These are phyloP conservation scores for Gracilaria vermiculophylla DNA, from an alignment of 23 red algal species.

Conservation along the genomic window DNA sequence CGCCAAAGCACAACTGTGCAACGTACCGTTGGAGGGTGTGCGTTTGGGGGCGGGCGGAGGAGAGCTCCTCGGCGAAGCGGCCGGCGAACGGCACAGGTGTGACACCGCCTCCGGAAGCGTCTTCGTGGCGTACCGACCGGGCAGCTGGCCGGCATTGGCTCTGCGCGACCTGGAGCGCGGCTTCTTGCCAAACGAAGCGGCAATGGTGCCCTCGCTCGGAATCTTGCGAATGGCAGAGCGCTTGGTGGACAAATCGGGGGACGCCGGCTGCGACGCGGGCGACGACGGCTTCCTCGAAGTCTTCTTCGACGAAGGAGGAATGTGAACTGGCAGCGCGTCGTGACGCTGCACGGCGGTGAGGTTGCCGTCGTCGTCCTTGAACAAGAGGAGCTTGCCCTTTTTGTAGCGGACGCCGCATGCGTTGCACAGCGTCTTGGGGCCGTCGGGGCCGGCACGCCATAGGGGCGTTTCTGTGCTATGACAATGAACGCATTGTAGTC, in stretches of 20 bases:
- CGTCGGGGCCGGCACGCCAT: slow-evolving; percentile 90
- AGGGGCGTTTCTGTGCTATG: slow-evolving; percentile 83
- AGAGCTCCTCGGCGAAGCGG: neutral
- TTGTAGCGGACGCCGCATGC: slow-evolving; percentile 94
- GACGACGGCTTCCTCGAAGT: neutral
- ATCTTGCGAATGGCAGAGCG: slow-evolving; percentile 44
- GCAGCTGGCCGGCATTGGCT: slow-evolving; percentile 59
- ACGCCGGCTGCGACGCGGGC: slow-evolving; percentile 17
- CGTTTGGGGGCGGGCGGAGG: neutral
- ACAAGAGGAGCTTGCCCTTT: slow-evolving; percentile 83
- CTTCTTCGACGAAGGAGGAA: slow-evolving; percentile 56
- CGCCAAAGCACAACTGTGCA: no score
- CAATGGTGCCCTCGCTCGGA: slow-evolving; percentile 24
- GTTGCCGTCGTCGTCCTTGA: slow-evolving; percentile 52
- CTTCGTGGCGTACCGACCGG: slow-evolving; percentile 44
- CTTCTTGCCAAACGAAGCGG: slow-evolving; percentile 38
- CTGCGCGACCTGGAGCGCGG: slow-evolving; percentile 30
- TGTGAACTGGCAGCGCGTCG: slow-evolving; percentile 47
- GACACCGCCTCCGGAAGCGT: slow-evolving; percentile 19
- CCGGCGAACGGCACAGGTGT: neutral
- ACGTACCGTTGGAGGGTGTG: slow-evolving; percentile 31
- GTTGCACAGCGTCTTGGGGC: slow-evolving; percentile 95
- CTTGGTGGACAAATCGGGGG: slow-evolving; percentile 1
- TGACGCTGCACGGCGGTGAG: slow-evolving; percentile 36
- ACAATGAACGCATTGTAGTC: slow-evolving; percentile 84